These are phyloP conservation scores for Fusarium sp. DNA, from an alignment of 2,329 filamentous ascomycete species.

Conservation along the genomic window DNA sequence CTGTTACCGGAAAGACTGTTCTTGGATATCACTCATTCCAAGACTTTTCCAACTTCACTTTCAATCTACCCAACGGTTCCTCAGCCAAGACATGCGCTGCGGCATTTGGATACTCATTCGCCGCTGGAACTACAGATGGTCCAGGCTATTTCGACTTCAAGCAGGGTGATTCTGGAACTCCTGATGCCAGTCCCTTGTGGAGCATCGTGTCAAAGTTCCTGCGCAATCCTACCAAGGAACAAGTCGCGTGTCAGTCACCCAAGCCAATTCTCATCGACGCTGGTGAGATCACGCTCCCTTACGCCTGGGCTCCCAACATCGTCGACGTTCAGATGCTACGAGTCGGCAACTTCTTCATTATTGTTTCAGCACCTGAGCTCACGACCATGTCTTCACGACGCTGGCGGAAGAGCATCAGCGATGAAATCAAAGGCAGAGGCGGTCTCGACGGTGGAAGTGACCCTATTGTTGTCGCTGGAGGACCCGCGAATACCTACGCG, in stretches of 20 bases:
- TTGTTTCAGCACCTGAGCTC: background rate
- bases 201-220: constrained; percentile 12
- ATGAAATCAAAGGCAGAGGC: background rate
- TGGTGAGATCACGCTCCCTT: background rate
- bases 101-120: background rate
- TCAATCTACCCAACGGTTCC: background rate
- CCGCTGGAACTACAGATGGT: constrained; percentile 11
- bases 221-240: background rate
- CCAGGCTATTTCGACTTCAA: constrained; percentile 21
- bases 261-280: constrained; percentile 14
- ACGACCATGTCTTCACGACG: constrained; percentile 12
- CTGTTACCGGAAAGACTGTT: constrained; percentile 3
- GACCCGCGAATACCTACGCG: constrained; percentile 1
- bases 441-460: background rate
- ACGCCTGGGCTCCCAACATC: constrained; percentile 13
- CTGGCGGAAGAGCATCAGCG: constrained; percentile 5
- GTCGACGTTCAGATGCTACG: constrained; percentile 17
- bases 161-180: background rate
- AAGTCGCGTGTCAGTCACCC: background rate
- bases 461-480: constrained; percentile 12
- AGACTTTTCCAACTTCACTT: background rate
- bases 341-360: constrained; percentile 14
- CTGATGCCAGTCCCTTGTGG: constrained; percentile 14
- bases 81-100: constrained; percentile 1
- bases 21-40: constrained; percentile 13